Percentiles rank a stretch among this genome's conserved stretches.
Conservation (phyloP, 73 alveolate genomes). For the Tetrahymena malaccensis region DNA sequence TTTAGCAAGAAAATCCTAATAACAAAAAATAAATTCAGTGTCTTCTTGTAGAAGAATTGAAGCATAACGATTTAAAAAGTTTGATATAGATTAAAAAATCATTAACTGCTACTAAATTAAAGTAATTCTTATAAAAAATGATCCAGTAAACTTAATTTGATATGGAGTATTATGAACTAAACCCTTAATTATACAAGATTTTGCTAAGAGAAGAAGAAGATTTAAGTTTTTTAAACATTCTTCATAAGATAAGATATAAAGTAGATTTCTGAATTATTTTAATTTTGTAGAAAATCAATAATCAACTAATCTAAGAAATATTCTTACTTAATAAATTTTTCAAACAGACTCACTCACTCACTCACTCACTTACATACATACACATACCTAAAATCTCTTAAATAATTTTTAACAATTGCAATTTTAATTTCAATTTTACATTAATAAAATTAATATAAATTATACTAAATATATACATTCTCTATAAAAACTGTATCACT, state of each 20-base stretch:
- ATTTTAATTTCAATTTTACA: background rate
- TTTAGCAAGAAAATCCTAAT: background rate
- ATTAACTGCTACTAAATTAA: background rate
- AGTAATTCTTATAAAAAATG: background rate
- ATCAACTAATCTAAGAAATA: background rate
- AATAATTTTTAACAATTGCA: background rate
- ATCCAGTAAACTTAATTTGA: background rate
- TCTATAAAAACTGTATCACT: background rate
- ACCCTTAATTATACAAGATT: background rate
- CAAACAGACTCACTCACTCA: background rate
- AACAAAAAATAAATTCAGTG: background rate
- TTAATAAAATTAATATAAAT: too few relatives aligned
- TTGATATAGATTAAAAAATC: background rate
- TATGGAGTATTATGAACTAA: background rate
- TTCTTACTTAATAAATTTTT: background rate
- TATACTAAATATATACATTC: background rate
- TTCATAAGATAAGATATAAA: background rate
- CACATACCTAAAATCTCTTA: too few relatives aligned
- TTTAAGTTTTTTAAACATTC: background rate
- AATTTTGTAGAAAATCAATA: too few relatives aligned
- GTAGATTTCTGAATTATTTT: background rate
- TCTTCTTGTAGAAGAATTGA: background rate
- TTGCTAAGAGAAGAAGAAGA: background rate
- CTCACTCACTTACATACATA: background rate
- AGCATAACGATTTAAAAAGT: background rate